Conservation (phyloP, 2,329 filamentous ascomycete species). For the Claviceps sp. region DNA sequence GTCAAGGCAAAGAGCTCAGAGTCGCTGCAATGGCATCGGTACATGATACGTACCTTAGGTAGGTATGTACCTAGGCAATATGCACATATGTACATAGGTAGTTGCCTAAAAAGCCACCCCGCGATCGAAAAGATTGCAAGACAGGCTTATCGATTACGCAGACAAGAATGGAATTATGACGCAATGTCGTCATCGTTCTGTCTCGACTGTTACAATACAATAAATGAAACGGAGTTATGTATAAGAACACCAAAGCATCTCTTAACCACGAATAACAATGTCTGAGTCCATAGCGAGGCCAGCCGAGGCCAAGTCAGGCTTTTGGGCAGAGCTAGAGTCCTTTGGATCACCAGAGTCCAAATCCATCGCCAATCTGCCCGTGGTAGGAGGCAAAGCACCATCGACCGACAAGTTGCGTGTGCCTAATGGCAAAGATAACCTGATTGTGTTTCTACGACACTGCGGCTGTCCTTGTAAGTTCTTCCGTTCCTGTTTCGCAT, state of each 20-base stretch:
- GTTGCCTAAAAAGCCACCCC: neutral
- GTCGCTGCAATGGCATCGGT: no score
- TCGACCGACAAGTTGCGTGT: slow-evolving; percentile 36
- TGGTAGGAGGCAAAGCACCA: slow-evolving; percentile 43
- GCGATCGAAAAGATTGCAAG: neutral
- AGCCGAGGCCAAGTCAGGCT: slow-evolving; percentile 9
- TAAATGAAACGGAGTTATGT: no score
- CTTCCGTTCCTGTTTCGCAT: neutral
- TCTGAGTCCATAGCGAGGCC: neutral
- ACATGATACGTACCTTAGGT: no score
- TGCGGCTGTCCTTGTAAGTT: slow-evolving; percentile 60
- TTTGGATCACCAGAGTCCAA: slow-evolving; percentile 27
- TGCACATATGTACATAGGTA: neutral
- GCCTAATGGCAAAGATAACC: slow-evolving; percentile 39
- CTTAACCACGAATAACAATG: neutral
- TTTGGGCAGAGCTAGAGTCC: slow-evolving; percentile 27
- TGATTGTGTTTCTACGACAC: slow-evolving; percentile 58
- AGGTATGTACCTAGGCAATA: neutral
- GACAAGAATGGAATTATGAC: neutral
- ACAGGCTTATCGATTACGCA: neutral
- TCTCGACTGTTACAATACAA: neutral
- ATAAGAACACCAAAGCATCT: no score
- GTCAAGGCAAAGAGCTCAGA: no score
- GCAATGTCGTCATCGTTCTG: neutral
- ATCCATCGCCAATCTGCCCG: slow-evolving; percentile 32